These are phyloP conservation scores for Yamadazyma takamatsuzukensis DNA, from an alignment of 805 yeast genomes.

Conservation along the genomic window DNA sequence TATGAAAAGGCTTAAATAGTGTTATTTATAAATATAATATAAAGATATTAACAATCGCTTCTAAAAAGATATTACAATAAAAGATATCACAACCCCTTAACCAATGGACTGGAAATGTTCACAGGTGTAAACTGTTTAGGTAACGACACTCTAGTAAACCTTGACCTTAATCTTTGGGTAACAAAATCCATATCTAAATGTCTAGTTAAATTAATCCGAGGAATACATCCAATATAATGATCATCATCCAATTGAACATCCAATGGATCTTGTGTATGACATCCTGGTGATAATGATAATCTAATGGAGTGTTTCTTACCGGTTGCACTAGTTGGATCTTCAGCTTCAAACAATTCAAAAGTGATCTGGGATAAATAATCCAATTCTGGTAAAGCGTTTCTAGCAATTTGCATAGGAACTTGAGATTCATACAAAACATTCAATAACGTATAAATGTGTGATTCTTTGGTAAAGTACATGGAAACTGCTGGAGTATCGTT, in stretches of 20 bases:
- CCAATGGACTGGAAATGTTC: slow-evolving; percentile 69
- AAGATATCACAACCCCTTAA: slow-evolving; percentile 16
- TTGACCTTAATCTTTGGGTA: slow-evolving; percentile 70
- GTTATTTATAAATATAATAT: background rate
- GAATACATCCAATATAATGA: slow-evolving; percentile 95
- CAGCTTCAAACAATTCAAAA: slow-evolving; percentile 86
- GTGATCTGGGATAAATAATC: slow-evolving; percentile 93
- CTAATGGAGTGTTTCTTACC: slow-evolving; percentile 86
- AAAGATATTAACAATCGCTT: background rate
- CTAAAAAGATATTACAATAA: slow-evolving; percentile 1
- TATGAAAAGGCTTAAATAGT: slow-evolving; percentile 51
- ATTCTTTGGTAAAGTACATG: slow-evolving; percentile 92
- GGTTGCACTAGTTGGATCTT: slow-evolving; percentile 55
- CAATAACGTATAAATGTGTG: slow-evolving; percentile 90
- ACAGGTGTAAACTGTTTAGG: slow-evolving; percentile 92
- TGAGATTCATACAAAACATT: slow-evolving; percentile 90
- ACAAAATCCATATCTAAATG: slow-evolving; percentile 91
- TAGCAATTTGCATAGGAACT: slow-evolving; percentile 89
- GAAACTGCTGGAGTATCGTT: slow-evolving; percentile 80
- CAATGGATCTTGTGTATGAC: slow-evolving; percentile 96
- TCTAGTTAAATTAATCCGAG: slow-evolving; percentile 83
- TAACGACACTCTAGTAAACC: slow-evolving; percentile 81
- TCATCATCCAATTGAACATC: slow-evolving; percentile 95
- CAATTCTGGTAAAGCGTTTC: slow-evolving; percentile 93
- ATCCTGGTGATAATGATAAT: slow-evolving; percentile 92